These are phyloP conservation scores for Fusarium sp. DNA, from an alignment of 2,329 filamentous ascomycete species.

Conservation along the genomic window DNA sequence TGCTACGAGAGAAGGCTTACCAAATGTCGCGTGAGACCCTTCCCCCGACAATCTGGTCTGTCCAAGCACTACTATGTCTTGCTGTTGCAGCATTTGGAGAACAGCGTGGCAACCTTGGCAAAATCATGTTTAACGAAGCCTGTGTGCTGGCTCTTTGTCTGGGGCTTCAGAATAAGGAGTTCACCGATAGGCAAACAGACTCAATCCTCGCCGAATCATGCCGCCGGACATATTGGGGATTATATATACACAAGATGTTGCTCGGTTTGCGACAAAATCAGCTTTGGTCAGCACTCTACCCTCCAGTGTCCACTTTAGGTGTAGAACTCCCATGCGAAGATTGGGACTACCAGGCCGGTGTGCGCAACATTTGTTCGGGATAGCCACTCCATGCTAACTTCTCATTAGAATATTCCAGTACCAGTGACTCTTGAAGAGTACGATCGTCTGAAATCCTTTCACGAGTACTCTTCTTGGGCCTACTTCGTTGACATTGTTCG, in stretches of 20 bases:
- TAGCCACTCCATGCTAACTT: conserved; percentile 3
- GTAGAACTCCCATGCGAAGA: conserved; percentile 44
- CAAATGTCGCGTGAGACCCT: conserved; percentile 26
- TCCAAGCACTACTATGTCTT: conserved; percentile 40
- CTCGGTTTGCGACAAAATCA: conserved; percentile 27
- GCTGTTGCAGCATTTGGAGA: conserved; percentile 36
- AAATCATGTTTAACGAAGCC: conserved; percentile 19
- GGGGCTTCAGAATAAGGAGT: conserved; percentile 35
- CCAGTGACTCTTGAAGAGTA: conserved; percentile 33
- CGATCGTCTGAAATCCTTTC: background rate
- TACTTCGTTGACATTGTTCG: conserved; percentile 38
- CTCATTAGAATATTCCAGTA: conserved; percentile 25
- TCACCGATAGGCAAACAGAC: conserved; percentile 21
- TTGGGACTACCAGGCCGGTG: conserved; percentile 38
- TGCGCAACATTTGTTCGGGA: conserved; percentile 3
- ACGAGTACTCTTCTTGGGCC: conserved; percentile 40
- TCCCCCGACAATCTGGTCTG: conserved; percentile 37
- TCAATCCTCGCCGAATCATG: conserved; percentile 40
- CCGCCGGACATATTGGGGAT: conserved; percentile 43
- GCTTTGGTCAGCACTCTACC: conserved; percentile 19
- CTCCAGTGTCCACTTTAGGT: background rate
- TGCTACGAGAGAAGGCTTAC: conserved; percentile 24
- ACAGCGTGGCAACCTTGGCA: background rate
- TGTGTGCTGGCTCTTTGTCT: conserved; percentile 31
- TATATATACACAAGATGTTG: conserved; percentile 40